Evolutionary conservation across 2,329 filamentous ascomycete genomes (phyloP), one percentile per base, ranked within the genome.

Genomic region (Periconia sp.): DNA sequence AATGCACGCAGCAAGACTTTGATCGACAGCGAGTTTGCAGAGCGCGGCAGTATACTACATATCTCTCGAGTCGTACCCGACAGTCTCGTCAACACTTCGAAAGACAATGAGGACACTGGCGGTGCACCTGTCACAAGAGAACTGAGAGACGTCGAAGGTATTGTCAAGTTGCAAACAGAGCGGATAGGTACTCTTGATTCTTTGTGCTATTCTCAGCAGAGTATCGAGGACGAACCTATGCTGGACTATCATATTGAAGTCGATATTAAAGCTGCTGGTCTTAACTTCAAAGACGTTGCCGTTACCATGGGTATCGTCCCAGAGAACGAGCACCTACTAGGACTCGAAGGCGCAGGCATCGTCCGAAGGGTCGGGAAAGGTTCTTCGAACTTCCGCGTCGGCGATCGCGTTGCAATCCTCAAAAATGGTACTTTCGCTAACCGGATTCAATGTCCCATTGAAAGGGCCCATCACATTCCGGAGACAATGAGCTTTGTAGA

Each of bases 231-330:
- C 3, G 40, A 20, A 5, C 11, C 20, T 20, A 23, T 17, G n/a
- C 13, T 23, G n/a, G 44, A 27, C 23, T 27, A 5, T 27, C 23
- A 27, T 8, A 27, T 5, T 54, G 47, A 73, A 46, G 53, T 73
- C 37, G 59, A 64, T 30, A 59, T 66, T 27, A 68, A 65, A 20
- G 53, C 56, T 3, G 50, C 30, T 1, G 50, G 50, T 43, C 33
- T 55, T 14, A 61, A 61, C 43, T 61, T 58, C 55, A 52, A 45
- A 13, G 59, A 61, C 37, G 43, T 61, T 14, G 49, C 59, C 13
- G 27, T 51, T 5, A 27, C 57, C 2, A 56, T 60, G 57, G 73
- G 73, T 18, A 31, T 58, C n/a, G 49, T 55, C 14, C 48, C 45
- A 1, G 49, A 55, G 11, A 51, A 52, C 20, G 43, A 57, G 17